Percentiles rank a stretch among this genome's conserved stretches.
Conservation (phyloP, 2,329 filamentous ascomycete species). For the Eurotiales sp. region DNA sequence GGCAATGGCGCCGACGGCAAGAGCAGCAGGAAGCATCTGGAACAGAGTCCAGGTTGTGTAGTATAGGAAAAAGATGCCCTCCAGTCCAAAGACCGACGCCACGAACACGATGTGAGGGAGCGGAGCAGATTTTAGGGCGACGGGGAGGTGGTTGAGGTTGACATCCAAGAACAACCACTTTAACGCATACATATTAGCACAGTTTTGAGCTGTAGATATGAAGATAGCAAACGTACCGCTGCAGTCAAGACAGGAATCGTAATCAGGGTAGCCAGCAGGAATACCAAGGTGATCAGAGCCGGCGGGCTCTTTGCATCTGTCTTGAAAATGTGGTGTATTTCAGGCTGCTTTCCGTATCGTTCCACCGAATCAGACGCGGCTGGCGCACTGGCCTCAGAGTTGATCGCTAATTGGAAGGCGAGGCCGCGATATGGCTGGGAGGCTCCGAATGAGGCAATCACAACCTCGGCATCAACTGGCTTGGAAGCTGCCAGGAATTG, state of each 20-base stretch:
- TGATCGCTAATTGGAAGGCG: slow-evolving; percentile 69
- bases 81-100: slow-evolving; percentile 80
- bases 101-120: slow-evolving; percentile 81
- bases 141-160: slow-evolving; percentile 73
- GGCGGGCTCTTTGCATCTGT: slow-evolving; percentile 75
- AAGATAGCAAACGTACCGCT: slow-evolving; percentile 60
- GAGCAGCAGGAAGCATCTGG: slow-evolving; percentile 73
- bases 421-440: slow-evolving; percentile 63
- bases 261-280: slow-evolving; percentile 67
- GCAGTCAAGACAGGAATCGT: slow-evolving; percentile 70
- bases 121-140: slow-evolving; percentile 72
- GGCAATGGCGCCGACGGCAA: slow-evolving; percentile 63
- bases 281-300: slow-evolving; percentile 72
- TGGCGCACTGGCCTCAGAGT: slow-evolving; percentile 59
- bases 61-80: slow-evolving; percentile 91
- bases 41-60: slow-evolving; percentile 91
- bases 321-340: slow-evolving; percentile 91
- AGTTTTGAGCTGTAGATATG: too few relatives aligned
- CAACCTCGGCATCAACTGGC: slow-evolving; percentile 73
- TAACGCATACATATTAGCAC: slow-evolving; percentile 23
- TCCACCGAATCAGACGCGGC: slow-evolving; percentile 62
- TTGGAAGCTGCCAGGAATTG: slow-evolving; percentile 68
- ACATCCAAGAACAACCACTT: slow-evolving; percentile 80
- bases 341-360: slow-evolving; percentile 76
- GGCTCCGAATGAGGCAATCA: slow-evolving; percentile 82